Evolutionary conservation across 805 yeast genomes (phyloP).

Genomic region (Blastobotrys americana): DNA sequence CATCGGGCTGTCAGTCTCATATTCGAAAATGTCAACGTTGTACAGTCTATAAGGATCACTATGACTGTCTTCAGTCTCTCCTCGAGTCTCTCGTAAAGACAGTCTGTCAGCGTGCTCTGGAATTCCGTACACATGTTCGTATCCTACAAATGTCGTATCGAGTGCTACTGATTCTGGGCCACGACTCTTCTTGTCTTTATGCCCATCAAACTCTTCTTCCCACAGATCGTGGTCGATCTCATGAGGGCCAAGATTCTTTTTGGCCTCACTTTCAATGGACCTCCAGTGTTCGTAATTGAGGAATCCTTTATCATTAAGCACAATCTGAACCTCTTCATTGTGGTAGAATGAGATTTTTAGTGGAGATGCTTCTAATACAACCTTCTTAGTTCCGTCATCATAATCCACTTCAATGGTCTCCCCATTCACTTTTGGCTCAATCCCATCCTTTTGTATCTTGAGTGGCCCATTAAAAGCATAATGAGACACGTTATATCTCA

Average conservation of each 20-base stretch:
- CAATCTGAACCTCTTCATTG: constrained; percentile 41
- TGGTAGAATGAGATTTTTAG: constrained; percentile 45
- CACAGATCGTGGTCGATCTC: constrained; percentile 65
- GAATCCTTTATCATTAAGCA: constrained; percentile 61
- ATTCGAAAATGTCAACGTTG: constrained; percentile 94
- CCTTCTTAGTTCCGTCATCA: constrained; percentile 32
- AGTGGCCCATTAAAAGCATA: constrained; percentile 57
- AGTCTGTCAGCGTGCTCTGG: constrained; percentile 92
- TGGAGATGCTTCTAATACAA: constrained; percentile 41
- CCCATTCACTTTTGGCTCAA: constrained; percentile 11
- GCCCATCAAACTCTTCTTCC: constrained; percentile 65
- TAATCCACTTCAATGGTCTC: constrained; percentile 23
- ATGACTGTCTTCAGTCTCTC: constrained; percentile 24
- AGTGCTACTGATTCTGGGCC: constrained; percentile 81
- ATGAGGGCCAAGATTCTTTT: constrained; percentile 10
- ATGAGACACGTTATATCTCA: constrained; percentile 51
- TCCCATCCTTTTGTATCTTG: constrained; percentile 32
- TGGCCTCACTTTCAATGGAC: constrained; percentile 43
- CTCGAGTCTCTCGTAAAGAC: constrained; percentile 60
- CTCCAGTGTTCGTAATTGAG: constrained; percentile 83
- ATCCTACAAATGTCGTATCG: constrained; percentile 62
- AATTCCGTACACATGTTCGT: constrained; percentile 73
- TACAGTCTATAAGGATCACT: constrained; percentile 76
- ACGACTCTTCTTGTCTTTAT: constrained; percentile 51
- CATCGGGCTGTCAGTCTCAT: constrained; percentile 69